Percentiles rank a stretch among this genome's conserved stretches.
Conservation (phyloP, 371 early-diverging fungal species). For the Dichotomocladium elegans region DNA sequence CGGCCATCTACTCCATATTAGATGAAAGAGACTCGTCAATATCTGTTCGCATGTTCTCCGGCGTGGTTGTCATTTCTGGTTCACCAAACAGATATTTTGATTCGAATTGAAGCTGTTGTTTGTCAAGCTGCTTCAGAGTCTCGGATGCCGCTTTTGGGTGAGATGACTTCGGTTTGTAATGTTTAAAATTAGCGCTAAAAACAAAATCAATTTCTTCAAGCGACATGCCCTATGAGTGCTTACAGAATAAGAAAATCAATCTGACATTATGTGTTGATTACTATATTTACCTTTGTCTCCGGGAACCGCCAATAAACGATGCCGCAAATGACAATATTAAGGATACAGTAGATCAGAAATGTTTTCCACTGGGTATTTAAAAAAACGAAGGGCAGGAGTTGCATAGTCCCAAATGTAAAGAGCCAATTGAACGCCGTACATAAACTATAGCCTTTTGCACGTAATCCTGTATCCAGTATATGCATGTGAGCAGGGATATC, state of each 20-base stretch:
- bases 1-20: too few species aligned
- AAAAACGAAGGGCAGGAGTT: constrained; percentile 61
- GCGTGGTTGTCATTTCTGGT: too few species aligned
- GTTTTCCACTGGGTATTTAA: constrained; percentile 54
- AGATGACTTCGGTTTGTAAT: constrained; percentile 25
- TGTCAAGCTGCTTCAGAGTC: not conserved
- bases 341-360: constrained; percentile 63
- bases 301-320: constrained; percentile 71
- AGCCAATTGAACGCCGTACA: constrained; percentile 90
- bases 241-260: not conserved
- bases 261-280: not conserved
- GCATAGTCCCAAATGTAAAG: constrained; percentile 67
- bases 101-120: too few species aligned
- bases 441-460: constrained; percentile 80
- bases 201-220: constrained; percentile 45
- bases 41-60: too few species aligned
- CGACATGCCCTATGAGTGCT: constrained; percentile 31
- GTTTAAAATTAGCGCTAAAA: constrained; percentile 31
- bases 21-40: too few species aligned
- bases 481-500: not conserved
- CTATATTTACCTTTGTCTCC: constrained; percentile 68
- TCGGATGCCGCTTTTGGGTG: constrained; percentile 10
- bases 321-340: constrained; percentile 53
- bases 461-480: constrained; percentile 33
- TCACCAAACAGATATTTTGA: too few species aligned